Conservation (phyloP, 2,329 filamentous ascomycete species). For the Bipolaris victoriae region DNA sequence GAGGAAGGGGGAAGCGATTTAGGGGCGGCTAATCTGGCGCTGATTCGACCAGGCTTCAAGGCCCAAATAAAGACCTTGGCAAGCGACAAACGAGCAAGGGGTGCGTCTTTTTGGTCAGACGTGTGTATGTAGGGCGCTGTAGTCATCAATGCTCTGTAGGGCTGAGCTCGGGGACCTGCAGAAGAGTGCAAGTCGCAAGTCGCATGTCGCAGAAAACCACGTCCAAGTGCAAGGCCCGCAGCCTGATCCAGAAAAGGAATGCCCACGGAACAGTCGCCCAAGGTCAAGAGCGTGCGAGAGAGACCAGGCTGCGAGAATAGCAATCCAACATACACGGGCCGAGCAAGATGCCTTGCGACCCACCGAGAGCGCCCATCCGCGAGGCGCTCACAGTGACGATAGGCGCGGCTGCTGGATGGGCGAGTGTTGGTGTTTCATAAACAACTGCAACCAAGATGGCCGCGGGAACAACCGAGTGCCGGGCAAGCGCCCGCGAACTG, state of each 20-base stretch:
- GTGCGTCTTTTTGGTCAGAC: conserved; percentile 17
- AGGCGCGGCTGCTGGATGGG: conserved; percentile 22
- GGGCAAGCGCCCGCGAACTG: conserved; percentile 26
- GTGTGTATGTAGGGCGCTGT: conserved; percentile 21
- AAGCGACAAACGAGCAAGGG: conserved; percentile 23
- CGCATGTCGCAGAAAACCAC: conserved; percentile 3
- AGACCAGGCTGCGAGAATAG: conserved; percentile 7
- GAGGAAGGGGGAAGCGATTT: conserved; percentile 12
- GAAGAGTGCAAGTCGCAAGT: conserved; percentile 5
- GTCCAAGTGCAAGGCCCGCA: conserved; percentile 25
- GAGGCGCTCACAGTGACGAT: conserved; percentile 23
- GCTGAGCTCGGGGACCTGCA: conserved; percentile 41
- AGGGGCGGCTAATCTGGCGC: conserved; percentile 37
- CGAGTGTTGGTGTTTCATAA: conserved; percentile 26
- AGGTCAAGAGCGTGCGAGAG: neutral
- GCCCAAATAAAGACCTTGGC: conserved; percentile 38
- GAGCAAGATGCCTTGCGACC: conserved; percentile 10
- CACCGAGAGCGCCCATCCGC: conserved; percentile 6
- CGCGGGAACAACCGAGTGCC: conserved; percentile 25
- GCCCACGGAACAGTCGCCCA: conserved; percentile 1
- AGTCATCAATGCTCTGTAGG: conserved; percentile 40
- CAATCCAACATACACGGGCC: conserved; percentile 4
- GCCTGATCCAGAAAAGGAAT: conserved; percentile 19
- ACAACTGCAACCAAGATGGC: conserved; percentile 13
- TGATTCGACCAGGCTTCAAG: conserved; percentile 36